Percentiles rank a stretch among this genome's conserved stretches.
phyloP scores from a whole-genome alignment of 2,329 filamentous ascomycete species.

The Venturia effusa region DNA sequence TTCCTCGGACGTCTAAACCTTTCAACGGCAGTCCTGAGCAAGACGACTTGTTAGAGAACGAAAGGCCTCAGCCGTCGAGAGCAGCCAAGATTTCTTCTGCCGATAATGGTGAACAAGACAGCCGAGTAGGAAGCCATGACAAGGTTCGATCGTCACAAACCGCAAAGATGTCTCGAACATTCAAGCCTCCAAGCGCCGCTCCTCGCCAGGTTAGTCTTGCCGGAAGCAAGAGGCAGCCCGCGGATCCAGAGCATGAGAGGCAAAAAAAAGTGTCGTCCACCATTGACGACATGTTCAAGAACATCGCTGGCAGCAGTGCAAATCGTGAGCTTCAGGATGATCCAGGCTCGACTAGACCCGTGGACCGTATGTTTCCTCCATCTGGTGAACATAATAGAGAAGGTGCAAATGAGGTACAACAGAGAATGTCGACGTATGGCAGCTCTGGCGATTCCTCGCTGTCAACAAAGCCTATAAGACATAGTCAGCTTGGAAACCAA shows the following conservation, averaged over 20 bases:
- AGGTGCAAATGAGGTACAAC: not conserved
- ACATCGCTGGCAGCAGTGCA: not conserved
- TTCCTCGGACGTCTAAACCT: not conserved
- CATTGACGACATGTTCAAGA: not conserved
- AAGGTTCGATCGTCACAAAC: not conserved
- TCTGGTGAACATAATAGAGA: not conserved
- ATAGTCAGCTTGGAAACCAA: not conserved
- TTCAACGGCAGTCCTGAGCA: not conserved
- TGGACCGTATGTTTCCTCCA: not conserved
- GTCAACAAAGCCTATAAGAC: not conserved
- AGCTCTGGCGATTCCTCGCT: not conserved
- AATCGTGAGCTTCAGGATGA: not conserved
- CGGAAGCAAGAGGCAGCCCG: not conserved
- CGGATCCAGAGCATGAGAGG: not conserved
- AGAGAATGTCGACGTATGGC: too few relatives aligned
- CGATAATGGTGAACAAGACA: not conserved
- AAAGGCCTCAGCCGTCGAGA: not conserved
- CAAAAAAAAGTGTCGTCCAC: not conserved
- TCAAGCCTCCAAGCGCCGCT: not conserved
- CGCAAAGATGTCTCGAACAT: not conserved
- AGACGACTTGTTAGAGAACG: not conserved
- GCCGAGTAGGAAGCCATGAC: not conserved
- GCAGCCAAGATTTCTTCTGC: not conserved
- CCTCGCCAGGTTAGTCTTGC: not conserved
- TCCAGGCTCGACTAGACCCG: not conserved